These are phyloP conservation scores for Maudiozyma barnettii DNA, from an alignment of 805 yeast species.

Conservation along the genomic window DNA sequence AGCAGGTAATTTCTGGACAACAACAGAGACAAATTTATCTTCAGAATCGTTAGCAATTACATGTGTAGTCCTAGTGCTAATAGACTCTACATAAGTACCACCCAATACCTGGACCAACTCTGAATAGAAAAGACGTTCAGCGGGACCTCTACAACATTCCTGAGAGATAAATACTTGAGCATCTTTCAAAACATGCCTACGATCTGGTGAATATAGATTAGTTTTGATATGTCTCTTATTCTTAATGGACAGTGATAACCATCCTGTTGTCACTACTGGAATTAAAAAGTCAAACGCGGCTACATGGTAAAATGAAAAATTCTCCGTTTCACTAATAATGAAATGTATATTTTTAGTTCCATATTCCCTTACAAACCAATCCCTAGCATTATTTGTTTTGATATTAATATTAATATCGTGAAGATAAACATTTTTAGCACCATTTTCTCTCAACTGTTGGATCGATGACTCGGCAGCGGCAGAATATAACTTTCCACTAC, in stretches of 20 bases:
- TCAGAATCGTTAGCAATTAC: slow-evolving; percentile 50
- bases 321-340: slow-evolving; percentile 15
- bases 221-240: slow-evolving; percentile 19
- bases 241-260: slow-evolving; percentile 19
- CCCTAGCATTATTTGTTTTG: background rate
- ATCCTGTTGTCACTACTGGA: slow-evolving; percentile 23
- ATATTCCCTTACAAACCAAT: slow-evolving; percentile 12
- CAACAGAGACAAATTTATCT: slow-evolving; percentile 51
- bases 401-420: background rate
- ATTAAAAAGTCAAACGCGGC: slow-evolving; percentile 24
- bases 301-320: slow-evolving; percentile 22
- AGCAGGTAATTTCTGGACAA: slow-evolving; percentile 29
- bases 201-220: slow-evolving; percentile 55
- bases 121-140: slow-evolving; percentile 59
- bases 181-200: slow-evolving; percentile 51
- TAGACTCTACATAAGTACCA: slow-evolving; percentile 53
- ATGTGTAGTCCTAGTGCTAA: slow-evolving; percentile 73
- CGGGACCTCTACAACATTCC: slow-evolving; percentile 35
- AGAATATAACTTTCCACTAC: background rate
- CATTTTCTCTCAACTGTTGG: background rate
- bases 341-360: slow-evolving; percentile 15
- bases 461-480: background rate
- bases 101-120: slow-evolving; percentile 56
- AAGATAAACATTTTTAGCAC: background rate
- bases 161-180: slow-evolving; percentile 42